Evolutionary conservation across 176 grass and related monocot genomes (phyloP).

Genomic region (Carex kokanica): DNA sequence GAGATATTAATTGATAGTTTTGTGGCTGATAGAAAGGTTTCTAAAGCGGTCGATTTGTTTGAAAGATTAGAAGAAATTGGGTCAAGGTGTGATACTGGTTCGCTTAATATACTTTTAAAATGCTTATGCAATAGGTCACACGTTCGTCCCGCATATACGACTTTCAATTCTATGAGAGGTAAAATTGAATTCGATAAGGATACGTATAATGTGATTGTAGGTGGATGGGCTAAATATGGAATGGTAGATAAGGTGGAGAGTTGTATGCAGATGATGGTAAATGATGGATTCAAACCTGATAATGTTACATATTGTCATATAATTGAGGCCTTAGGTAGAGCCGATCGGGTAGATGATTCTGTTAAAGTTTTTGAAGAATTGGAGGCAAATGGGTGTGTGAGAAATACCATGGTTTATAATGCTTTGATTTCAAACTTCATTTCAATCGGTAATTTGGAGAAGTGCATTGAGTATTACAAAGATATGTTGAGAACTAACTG

Average conservation of each 20-base stretch:
- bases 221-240: slow-evolving; percentile 71
- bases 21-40: slow-evolving; percentile 55
- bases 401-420: slow-evolving; percentile 58
- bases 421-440: slow-evolving; percentile 75
- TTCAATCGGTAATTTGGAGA: slow-evolving; percentile 51
- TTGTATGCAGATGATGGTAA: slow-evolving; percentile 57
- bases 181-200: slow-evolving; percentile 35
- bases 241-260: slow-evolving; percentile 55
- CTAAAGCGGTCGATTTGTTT: slow-evolving; percentile 51
- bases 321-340: slow-evolving; percentile 70
- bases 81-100: slow-evolving; percentile 30
- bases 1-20: slow-evolving; percentile 64
- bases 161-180: slow-evolving; percentile 36
- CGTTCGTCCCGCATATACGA: slow-evolving; percentile 46
- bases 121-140: slow-evolving; percentile 65
- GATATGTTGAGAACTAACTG: slow-evolving; percentile 52
- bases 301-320: slow-evolving; percentile 58
- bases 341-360: slow-evolving; percentile 37
- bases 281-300: slow-evolving; percentile 54
- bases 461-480: slow-evolving; percentile 60
- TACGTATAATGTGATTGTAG: slow-evolving; percentile 63
- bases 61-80: slow-evolving; percentile 48
- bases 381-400: slow-evolving; percentile 40
- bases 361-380: slow-evolving; percentile 55
- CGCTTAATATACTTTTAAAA: slow-evolving; percentile 44